These are phyloP conservation scores for Aspergillus viridinutans DNA, from an alignment of 2,329 filamentous ascomycete genomes.

Conservation along the genomic window DNA sequence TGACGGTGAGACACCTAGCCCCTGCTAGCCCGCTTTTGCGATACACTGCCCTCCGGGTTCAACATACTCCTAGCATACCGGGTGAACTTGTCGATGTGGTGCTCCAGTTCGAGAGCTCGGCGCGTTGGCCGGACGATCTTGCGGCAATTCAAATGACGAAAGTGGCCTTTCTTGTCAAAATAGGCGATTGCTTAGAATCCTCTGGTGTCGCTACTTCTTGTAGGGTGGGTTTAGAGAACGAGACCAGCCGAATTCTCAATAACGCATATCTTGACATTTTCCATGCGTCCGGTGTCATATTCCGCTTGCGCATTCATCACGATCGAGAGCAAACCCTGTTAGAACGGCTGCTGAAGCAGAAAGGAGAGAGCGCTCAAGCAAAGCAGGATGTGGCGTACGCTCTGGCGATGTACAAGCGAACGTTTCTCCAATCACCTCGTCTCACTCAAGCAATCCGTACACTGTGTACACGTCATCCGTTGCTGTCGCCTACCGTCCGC, in stretches of 20 bases:
- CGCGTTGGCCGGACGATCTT: constrained; percentile 88
- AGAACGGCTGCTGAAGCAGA: constrained; percentile 73
- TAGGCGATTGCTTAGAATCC: constrained; percentile 67
- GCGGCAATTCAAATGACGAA: constrained; percentile 91
- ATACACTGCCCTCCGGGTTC: constrained; percentile 54
- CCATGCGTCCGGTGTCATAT: constrained; percentile 66
- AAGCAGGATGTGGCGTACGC: constrained; percentile 67
- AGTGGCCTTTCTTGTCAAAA: constrained; percentile 74
- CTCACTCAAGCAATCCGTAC: constrained; percentile 79
- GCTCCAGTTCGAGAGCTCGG: constrained; percentile 89
- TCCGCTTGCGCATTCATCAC: constrained; percentile 82
- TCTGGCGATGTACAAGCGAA: constrained; percentile 66
- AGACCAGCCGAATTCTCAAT: constrained; percentile 65
- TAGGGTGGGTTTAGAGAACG: constrained; percentile 77
- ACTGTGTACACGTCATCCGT: constrained; percentile 72
- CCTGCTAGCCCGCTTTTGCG: constrained; percentile 69
- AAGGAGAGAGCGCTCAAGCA: constrained; percentile 58
- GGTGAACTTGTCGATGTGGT: constrained; percentile 66
- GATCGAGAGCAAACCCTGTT: constrained; percentile 81
- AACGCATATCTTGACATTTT: constrained; percentile 77
- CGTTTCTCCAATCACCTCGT: constrained; percentile 67
- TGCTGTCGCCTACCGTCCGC: constrained; percentile 77
- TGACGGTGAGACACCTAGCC: constrained; percentile 78
- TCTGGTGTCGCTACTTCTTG: constrained; percentile 59
- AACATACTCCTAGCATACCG: constrained; percentile 18